Conservation (phyloP, 2,329 filamentous ascomycete genomes). For the Botrytis elliptica region DNA sequence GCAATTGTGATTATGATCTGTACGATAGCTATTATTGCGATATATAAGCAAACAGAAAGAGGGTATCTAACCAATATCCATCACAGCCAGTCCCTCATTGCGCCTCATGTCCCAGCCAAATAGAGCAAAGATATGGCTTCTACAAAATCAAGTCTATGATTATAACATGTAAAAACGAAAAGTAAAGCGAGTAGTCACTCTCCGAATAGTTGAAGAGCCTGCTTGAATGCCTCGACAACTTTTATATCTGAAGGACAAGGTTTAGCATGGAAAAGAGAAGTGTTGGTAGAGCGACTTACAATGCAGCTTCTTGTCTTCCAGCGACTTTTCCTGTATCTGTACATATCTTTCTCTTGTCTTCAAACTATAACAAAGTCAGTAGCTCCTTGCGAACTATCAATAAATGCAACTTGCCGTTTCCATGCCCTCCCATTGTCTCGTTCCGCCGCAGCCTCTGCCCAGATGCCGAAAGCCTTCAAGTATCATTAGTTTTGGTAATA, state of each 20-base stretch:
- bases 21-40: conserved; percentile 20
- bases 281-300: conserved; percentile 54
- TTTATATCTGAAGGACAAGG: conserved; percentile 46
- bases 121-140: conserved; percentile 8
- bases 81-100: conserved; percentile 1
- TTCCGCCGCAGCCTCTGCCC: conserved; percentile 69
- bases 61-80: conserved; percentile 9
- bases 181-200: conserved; percentile 1
- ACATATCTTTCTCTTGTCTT: conserved; percentile 78
- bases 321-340: conserved; percentile 66
- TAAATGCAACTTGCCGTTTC: conserved; percentile 58
- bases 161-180: not conserved
- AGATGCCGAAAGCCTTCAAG: conserved; percentile 72
- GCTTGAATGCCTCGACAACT: conserved; percentile 63
- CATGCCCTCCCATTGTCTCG: conserved; percentile 75
- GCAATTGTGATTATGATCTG: not conserved
- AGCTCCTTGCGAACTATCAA: conserved; percentile 4
- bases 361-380: conserved; percentile 50
- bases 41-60: conserved; percentile 9
- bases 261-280: conserved; percentile 24
- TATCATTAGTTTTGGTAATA: conserved; percentile 5
- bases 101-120: conserved; percentile 4
- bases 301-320: conserved; percentile 75
- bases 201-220: conserved; percentile 47
- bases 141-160: not conserved